Base-by-base conservation (phyloP, 169 alveolate genomes). In the Plasmodium yoelii region DNA sequence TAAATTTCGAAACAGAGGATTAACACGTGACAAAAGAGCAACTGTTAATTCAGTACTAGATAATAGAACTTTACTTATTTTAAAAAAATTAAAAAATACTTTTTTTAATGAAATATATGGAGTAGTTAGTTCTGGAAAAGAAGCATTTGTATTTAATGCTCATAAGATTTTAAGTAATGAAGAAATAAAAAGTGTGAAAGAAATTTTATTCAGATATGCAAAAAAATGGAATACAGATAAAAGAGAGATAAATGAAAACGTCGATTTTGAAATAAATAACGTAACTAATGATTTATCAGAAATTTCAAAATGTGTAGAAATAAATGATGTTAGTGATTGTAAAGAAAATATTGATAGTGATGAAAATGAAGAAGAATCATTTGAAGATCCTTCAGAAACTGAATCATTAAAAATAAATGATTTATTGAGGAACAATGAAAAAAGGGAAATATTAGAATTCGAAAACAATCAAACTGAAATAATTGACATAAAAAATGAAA, bases 21-120 rank as follows among this genome's bases (percentile, higher is more conserved):
- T 96, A 56, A 96, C 98, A 34, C 96, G 97, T 90, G 99, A 98
- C 73, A 98, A 98, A 59, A 88, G 99, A 65, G 99, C 99, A 10
- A 99, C 99, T 2, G 97, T 98, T 9, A 99, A 97, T 71, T 97
- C 98, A 90, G 99, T 97, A 12, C 93, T 99, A 60, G 99, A 99
- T 88, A 97, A 97, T 19, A 95, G 99, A 65, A 98, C 99, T 13
- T 93, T 97, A 51, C 92, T 95, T 15, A 92, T 98, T 67, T 93
- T 98, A 19, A 95, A 95, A 71, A 98, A 96, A 90, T 90, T 97
- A 89, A 94, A 94, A 51, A 97, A 97, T 44, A 98, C 98, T 18
- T 94, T 96, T 18, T 92, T 98, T 53, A 94, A 95, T 42, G 96
- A 96, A 88, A 95, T 99, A 56, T 95, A 95, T 92, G 99, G 99